Base-by-base conservation (phyloP, 306 rosid species). In the Ammopiptanthus mongolicus region DNA sequence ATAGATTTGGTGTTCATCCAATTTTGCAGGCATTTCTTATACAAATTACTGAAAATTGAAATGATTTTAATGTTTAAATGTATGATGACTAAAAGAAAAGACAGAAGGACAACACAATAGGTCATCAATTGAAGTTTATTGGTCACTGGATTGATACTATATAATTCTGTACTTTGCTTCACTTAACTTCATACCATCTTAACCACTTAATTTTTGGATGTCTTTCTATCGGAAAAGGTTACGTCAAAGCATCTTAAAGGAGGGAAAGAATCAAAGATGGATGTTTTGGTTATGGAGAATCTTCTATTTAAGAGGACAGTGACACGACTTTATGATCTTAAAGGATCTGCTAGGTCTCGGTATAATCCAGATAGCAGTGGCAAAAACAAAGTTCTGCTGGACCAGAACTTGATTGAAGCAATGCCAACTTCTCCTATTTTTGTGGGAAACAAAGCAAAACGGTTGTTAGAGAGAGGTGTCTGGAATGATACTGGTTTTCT, bases 371-470 rank as follows among this genome's bases (percentile, higher is more conserved):
- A 95, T 79, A 69, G 77, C 15, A 86, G 79, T 6, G 99, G 99
- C 76, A 90, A 85, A 74, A 90, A 94, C 89, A 88, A 87, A 78
- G 98, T 90, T 79, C 87, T 95, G 29, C 78, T 95, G 78, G 99
- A 95, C 87, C 93, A 95, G 76, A 95, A 95, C 81, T 86, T 95
- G 88, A 88, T 95, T 69, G 99, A 95, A 81, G 92, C 97, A 76
- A 95, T 95, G 97, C 97, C 99, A n/a, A 95, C 99, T 19, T 87
- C 91, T 82, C 99, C 99, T 15, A 95, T 95, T 73, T 95, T 95
- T 57, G 91, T 95, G 78, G 96, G 97, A 73, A 88, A 85, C 90
- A 96, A 96, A 78, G 97, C 96, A 3, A 96, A 96, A 77, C 87
- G 98, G 5, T 23, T 84, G 86, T 80, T 96, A 73, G 98, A 92